Base-by-base conservation (phyloP, 768 basidiomycete genomes). In the Xerocomus spinulosus region DNA sequence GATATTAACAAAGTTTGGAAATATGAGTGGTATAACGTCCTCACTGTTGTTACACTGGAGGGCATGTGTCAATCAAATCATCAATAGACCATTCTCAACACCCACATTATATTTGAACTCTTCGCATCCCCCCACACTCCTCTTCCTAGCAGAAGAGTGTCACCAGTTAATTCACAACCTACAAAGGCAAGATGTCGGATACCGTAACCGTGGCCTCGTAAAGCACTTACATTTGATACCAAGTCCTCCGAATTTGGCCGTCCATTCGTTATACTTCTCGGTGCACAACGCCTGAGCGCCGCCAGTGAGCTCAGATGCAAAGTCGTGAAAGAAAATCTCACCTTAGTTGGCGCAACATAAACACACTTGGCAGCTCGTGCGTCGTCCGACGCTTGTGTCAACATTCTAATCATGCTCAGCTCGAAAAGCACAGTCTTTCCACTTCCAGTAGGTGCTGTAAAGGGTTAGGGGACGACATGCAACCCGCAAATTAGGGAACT, bases 341-440 rank as follows among this genome's bases (percentile, higher is more conserved):
- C 92, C 75, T 94, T 95, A 2, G 92, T 94, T 0, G 93, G 94
- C 1, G 93, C 89, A 57, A 99, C 82, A 61, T 99, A 99, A 14
- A 99, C 81, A 53, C 85, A 87, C 69, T 89, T 91, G 3, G 66
- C 57, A n/a, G 63, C 51, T 23, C 69, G 62, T 14, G 50, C 52
- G 10, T 54, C 61, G 24, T 64, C 63, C 42, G 67, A 58, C 8
- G 71, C 67, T 42, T 76, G 66, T 42, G 70, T 70, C 25, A 92
- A 67, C 73, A 90, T 77, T 26, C 81, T 80, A 42, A 98, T 80
- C 45, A 97, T 87, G 2, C 88, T 81, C 13, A 99, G 71, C 62
- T 99, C 96, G 56, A 98, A 99, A 24, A 98, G 69, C 9, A 87
- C 91, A 0, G 96, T 99, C 68, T 98, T 98, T 24, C 96, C 96